Percentiles rank a stretch among this genome's conserved stretches.
phyloP scores from a whole-genome alignment of 805 yeast species.

The Candida nemodendra region DNA sequence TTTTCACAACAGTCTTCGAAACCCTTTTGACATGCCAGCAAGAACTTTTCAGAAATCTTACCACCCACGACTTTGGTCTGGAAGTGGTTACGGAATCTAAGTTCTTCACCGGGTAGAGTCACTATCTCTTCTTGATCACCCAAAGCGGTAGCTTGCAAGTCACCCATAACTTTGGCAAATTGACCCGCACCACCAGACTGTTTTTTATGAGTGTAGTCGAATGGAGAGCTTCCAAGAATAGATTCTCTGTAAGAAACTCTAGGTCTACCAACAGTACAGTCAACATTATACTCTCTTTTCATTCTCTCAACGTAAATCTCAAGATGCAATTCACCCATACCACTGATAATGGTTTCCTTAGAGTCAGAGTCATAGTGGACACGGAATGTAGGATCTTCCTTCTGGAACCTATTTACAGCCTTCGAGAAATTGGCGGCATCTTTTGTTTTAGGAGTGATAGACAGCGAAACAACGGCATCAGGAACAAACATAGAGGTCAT shows the following conservation, averaged over 20 bases:
- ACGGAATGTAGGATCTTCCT: constrained; percentile 98
- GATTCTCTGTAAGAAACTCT: constrained; percentile 98
- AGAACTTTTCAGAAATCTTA: constrained; percentile 90
- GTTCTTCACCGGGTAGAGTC: constrained; percentile 29
- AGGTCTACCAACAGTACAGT: constrained; percentile 94
- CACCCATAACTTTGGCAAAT: constrained; percentile 94
- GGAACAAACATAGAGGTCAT: constrained; percentile 99
- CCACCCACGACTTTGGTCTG: constrained; percentile 94
- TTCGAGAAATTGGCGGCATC: constrained; percentile 90
- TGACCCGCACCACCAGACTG: constrained; percentile 99
- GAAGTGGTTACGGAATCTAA: constrained; percentile 59
- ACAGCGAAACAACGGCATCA: constrained; percentile 94
- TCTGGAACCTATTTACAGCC: constrained; percentile 96
- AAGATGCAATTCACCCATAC: constrained; percentile 97
- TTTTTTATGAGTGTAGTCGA: constrained; percentile 95
- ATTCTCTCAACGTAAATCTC: constrained; percentile 98
- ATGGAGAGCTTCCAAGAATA: constrained; percentile 64
- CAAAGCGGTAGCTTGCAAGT: constrained; percentile 49
- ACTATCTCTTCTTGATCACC: constrained; percentile 45
- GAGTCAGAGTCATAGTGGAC: constrained; percentile 88
- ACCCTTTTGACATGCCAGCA: constrained; percentile 92
- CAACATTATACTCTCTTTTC: constrained; percentile 95
- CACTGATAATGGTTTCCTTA: constrained; percentile 91
- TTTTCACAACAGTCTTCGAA: constrained; percentile 92
- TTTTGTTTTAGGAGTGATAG: constrained; percentile 83